Conservation (phyloP, 306 rosid genomes). For the Prunus campanulata region DNA sequence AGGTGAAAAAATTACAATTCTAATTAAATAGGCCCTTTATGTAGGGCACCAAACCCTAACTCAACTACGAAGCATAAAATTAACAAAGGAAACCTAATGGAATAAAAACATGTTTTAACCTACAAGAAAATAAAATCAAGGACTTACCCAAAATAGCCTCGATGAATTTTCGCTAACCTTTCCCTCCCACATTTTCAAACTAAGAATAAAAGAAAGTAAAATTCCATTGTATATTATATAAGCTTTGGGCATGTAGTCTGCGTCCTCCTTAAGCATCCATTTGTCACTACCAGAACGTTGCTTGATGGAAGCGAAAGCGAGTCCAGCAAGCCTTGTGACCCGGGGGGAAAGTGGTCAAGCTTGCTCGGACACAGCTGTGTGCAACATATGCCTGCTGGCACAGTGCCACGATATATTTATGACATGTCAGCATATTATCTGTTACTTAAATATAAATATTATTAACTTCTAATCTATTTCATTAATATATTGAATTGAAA, state of each 20-base stretch:
- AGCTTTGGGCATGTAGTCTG: not conserved
- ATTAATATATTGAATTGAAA: too few species aligned
- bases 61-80: too few species aligned
- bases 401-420: not conserved
- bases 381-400: not conserved
- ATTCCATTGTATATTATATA: not conserved
- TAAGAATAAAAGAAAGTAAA: not conserved
- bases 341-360: not conserved
- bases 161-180: not conserved
- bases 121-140: too few species aligned
- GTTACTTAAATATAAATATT: too few species aligned
- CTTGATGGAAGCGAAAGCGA: conserved; percentile 9
- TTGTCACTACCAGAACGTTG: not conserved
- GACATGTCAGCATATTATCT: too few species aligned
- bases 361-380: conserved; percentile 8
- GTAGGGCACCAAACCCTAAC: too few species aligned
- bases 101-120: too few species aligned
- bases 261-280: conserved; percentile 3
- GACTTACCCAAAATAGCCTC: too few species aligned
- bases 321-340: not conserved
- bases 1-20: too few species aligned
- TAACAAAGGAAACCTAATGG: too few species aligned
- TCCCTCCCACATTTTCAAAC: not conserved
- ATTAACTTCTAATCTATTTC: too few species aligned
- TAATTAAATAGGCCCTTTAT: too few species aligned